phyloP scores from a whole-genome alignment of 306 rosid species.

The Trichosanthes cucumerina region DNA sequence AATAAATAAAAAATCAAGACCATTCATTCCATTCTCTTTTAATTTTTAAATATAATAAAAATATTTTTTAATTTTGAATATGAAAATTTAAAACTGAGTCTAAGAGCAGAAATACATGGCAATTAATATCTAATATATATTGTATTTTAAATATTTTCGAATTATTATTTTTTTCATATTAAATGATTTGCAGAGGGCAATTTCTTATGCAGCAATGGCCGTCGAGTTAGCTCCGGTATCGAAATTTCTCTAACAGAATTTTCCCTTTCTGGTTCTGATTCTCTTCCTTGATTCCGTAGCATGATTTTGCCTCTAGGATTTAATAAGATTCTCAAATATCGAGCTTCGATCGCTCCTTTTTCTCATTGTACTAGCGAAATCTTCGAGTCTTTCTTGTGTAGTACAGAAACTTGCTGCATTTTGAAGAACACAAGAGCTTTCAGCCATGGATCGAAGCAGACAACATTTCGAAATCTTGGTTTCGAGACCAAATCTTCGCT shows the following conservation, averaged over 20 bases:
- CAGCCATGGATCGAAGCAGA: background rate
- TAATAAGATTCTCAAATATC: conserved; percentile 2
- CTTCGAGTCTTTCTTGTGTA: background rate
- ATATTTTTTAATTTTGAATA: too few relatives aligned
- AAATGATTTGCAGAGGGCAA: background rate
- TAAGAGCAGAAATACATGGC: too few relatives aligned
- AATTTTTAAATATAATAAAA: too few relatives aligned
- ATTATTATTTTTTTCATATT: background rate
- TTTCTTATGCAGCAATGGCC: background rate
- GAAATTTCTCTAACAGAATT: background rate
- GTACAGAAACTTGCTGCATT: background rate
- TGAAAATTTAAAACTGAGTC: too few relatives aligned
- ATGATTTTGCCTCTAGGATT: conserved; percentile 9
- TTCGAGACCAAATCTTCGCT: background rate
- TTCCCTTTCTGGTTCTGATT: background rate
- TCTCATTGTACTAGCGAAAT: background rate
- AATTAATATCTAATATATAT: too few relatives aligned
- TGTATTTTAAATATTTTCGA: background rate
- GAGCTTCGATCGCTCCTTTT: background rate
- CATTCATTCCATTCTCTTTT: too few relatives aligned
- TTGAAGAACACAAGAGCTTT: background rate
- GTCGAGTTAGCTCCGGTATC: background rate
- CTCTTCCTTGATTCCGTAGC: background rate
- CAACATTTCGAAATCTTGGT: background rate
- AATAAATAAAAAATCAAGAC: too few relatives aligned